Percentiles rank a stretch among this genome's conserved stretches.
phyloP scores from a whole-genome alignment of 2,329 filamentous ascomycete species.

The Stagonosporopsis vannaccii region DNA sequence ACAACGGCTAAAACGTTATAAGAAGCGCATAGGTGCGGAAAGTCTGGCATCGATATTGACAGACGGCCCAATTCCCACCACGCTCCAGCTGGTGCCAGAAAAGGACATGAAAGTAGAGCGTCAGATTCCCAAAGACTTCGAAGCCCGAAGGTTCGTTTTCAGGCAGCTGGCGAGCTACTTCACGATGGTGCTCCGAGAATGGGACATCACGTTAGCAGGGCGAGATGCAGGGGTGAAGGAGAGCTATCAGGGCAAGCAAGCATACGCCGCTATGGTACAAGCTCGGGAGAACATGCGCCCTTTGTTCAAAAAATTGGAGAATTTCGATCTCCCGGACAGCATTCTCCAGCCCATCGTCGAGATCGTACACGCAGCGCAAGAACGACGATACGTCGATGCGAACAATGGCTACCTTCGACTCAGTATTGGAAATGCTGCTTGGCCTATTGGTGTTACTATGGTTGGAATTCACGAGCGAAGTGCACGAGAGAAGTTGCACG shows the following conservation, averaged over 20 bases:
- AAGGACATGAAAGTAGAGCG: constrained; percentile 83
- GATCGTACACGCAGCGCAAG: constrained; percentile 90
- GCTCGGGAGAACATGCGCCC: constrained; percentile 88
- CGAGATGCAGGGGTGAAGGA: constrained; percentile 66
- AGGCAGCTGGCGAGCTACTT: constrained; percentile 94
- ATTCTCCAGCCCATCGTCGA: constrained; percentile 85
- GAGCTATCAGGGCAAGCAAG: constrained; percentile 80
- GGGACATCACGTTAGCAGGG: constrained; percentile 76
- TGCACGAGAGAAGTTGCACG: constrained; percentile 92
- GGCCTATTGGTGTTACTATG: constrained; percentile 99
- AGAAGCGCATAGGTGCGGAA: constrained; percentile 62
- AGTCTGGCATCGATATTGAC: constrained; percentile 60
- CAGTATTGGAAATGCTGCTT: constrained; percentile 95
- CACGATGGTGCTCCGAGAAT: constrained; percentile 91
- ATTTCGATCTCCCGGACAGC: constrained; percentile 77
- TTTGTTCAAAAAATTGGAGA: constrained; percentile 88
- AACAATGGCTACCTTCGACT: constrained; percentile 93
- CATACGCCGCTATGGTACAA: constrained; percentile 84
- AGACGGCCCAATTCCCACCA: constrained; percentile 86
- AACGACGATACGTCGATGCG: constrained; percentile 90
- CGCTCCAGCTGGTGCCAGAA: constrained; percentile 78
- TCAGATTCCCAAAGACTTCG: constrained; percentile 67
- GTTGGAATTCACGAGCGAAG: constrained; percentile 98
- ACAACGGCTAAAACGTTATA: constrained; percentile 74
- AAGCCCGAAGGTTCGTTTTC: constrained; percentile 75